phyloP scores from a whole-genome alignment of 306 rosid species.

The Corylus americana region DNA sequence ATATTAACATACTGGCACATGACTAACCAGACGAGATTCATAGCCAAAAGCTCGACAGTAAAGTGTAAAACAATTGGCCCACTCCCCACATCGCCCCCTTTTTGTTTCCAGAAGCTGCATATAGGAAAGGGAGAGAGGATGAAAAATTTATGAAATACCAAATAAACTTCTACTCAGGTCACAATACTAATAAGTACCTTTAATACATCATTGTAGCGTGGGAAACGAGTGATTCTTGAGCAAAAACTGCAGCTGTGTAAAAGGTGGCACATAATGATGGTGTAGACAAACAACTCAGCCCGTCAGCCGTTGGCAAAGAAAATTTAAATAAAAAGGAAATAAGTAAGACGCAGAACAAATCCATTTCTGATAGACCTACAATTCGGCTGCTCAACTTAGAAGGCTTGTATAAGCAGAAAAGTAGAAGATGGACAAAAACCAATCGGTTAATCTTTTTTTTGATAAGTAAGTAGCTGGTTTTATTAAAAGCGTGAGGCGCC shows the following conservation, averaged over 20 bases:
- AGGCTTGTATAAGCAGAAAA: conserved; percentile 3
- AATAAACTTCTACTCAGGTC: conserved; percentile 17
- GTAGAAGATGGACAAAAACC: conserved; percentile 3
- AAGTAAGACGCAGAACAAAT: conserved; percentile 7
- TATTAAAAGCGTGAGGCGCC: too few relatives aligned
- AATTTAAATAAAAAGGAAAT: neutral
- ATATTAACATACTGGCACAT: conserved; percentile 19
- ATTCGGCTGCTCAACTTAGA: neutral
- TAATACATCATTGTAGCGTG: conserved; percentile 83
- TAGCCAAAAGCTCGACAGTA: conserved; percentile 94
- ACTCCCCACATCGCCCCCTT: conserved; percentile 95
- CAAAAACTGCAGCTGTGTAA: conserved; percentile 65
- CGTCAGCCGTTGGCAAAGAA: conserved; percentile 6
- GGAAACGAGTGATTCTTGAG: conserved; percentile 63
- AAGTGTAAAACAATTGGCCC: conserved; percentile 97
- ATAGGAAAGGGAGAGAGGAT: conserved; percentile 23
- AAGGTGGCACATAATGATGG: conserved; percentile 19
- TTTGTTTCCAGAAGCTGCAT: conserved; percentile 92
- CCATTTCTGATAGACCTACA: neutral
- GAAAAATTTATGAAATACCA: conserved; percentile 14
- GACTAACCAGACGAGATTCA: conserved; percentile 82
- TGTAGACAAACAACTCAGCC: conserved; percentile 17
- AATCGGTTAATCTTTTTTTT: neutral
- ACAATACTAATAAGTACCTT: conserved; percentile 55
- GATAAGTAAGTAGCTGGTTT: too few relatives aligned